These are phyloP conservation scores for Fraxinus quadrangulata DNA, from an alignment of 257 asterid species.

Conservation along the genomic window DNA sequence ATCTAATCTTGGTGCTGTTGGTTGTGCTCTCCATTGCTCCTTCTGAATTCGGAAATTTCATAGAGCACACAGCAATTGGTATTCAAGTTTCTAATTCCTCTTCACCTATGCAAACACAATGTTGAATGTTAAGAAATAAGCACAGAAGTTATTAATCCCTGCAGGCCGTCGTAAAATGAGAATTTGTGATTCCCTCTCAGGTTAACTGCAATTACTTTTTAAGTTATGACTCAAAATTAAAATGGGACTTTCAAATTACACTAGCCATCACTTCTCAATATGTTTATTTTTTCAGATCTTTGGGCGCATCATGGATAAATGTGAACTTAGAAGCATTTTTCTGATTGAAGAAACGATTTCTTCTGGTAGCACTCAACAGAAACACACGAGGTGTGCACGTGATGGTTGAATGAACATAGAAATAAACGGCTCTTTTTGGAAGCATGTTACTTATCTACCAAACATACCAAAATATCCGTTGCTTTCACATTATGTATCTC, in stretches of 20 bases:
- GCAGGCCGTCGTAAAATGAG: neutral
- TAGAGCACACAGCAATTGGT: slow-evolving; percentile 20
- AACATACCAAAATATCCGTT: neutral
- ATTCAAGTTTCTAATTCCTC: slow-evolving; percentile 22
- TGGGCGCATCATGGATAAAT: neutral
- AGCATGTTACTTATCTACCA: slow-evolving; percentile 15
- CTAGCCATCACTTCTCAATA: neutral
- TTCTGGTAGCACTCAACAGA: neutral
- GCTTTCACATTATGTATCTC: neutral
- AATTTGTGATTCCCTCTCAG: neutral
- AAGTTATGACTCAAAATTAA: neutral
- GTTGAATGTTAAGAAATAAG: neutral
- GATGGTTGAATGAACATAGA: neutral
- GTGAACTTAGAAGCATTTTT: neutral
- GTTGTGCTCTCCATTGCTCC: slow-evolving; percentile 38
- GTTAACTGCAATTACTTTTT: neutral
- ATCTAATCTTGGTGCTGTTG: slow-evolving; percentile 25
- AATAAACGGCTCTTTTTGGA: neutral
- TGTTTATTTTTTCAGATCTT: neutral
- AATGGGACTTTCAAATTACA: neutral
- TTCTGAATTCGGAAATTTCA: slow-evolving; percentile 26
- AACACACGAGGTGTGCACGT: neutral
- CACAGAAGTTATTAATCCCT: neutral
- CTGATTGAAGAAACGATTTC: slow-evolving; percentile 1
- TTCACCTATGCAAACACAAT: slow-evolving; percentile 28